Evolutionary conservation across 139 green algal species (phyloP).

Genomic region (Chlorella vulgaris): DNA sequence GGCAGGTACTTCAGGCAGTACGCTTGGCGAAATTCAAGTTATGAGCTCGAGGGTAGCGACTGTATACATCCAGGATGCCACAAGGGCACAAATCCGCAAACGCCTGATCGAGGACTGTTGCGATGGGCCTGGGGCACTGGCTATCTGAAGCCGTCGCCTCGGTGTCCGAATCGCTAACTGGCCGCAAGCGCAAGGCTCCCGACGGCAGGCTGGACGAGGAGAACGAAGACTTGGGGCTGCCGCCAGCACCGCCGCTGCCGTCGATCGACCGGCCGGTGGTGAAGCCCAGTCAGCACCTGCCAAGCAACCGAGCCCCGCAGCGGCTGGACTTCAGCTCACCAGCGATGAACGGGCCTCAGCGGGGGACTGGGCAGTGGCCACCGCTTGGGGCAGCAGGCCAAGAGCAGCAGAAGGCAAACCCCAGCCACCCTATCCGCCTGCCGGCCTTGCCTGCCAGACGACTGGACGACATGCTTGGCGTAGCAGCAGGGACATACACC

Average conservation of each 20-base stretch:
- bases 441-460: neutral
- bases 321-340: conserved; percentile 27
- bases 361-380: too few relatives aligned
- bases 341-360: neutral
- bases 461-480: neutral
- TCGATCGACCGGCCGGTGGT: neutral
- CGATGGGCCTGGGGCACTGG: neutral
- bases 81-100: too few relatives aligned
- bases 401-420: neutral
- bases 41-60: too few relatives aligned
- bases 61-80: too few relatives aligned
- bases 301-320: neutral
- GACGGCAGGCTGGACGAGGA: neutral
- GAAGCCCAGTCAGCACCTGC: neutral
- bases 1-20: too few relatives aligned
- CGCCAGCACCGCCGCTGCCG: neutral
- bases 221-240: neutral
- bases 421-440: too few relatives aligned
- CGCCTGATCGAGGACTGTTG: too few relatives aligned
- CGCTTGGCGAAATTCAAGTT: too few relatives aligned
- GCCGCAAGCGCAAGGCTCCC: conserved; percentile 13
- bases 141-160: neutral
- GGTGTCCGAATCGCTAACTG: neutral
- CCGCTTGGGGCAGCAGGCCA: neutral
- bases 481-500: neutral